Evolutionary conservation across 225 moss, liverwort and hornwort species (phyloP).

Genomic region (Rhytidiadelphus loreus): DNA sequence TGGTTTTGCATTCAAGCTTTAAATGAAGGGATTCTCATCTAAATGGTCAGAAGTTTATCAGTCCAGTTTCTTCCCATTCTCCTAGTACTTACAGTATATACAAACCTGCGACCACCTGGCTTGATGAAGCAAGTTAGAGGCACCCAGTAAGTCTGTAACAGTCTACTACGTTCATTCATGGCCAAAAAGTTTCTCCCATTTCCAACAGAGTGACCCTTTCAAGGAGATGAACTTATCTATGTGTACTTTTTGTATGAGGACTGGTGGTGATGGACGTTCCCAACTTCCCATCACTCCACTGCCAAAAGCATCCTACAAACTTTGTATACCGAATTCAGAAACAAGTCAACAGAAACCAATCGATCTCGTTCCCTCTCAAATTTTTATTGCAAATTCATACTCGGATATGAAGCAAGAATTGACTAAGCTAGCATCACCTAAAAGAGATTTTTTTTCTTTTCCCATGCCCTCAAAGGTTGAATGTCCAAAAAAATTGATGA

Average conservation of each 20-base stretch:
- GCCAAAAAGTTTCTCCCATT: neutral
- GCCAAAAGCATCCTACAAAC: too few species aligned
- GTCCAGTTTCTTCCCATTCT: neutral
- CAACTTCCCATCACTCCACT: too few species aligned
- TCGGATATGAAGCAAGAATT: neutral
- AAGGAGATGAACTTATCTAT: too few species aligned
- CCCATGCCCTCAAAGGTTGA: neutral
- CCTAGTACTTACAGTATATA: neutral
- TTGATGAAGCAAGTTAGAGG: neutral
- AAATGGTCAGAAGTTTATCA: neutral
- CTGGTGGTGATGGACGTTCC: too few species aligned
- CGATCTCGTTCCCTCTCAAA: neutral
- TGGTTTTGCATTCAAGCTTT: neutral
- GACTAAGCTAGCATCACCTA: rapidly evolving
- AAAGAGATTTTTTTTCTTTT: neutral
- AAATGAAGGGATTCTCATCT: neutral
- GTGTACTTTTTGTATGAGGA: too few species aligned
- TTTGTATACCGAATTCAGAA: neutral
- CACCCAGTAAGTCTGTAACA: too few species aligned
- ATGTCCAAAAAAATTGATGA: too few species aligned
- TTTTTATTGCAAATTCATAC: neutral
- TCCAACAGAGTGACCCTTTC: neutral
- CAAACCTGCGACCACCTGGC: neutral
- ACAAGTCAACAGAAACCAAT: neutral
- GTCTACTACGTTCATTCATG: neutral